Conservation (phyloP, 208 protist species). For the Herpetomonas samuelpessoai region DNA sequence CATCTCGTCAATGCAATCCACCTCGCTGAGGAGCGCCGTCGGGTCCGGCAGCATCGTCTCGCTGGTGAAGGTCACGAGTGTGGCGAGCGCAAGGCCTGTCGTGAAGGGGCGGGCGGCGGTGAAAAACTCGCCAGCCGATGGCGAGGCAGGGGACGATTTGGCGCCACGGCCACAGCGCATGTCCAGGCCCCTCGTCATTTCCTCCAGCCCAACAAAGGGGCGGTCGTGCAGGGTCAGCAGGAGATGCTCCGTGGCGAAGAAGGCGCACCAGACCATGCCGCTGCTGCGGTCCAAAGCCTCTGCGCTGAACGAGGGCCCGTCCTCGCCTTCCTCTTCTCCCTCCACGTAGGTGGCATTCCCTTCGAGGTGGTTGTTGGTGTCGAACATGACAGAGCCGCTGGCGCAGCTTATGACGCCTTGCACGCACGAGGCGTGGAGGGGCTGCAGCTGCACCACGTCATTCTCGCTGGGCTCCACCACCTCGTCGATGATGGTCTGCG, state of each 20-base stretch:
- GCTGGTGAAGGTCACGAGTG: constrained; percentile 55
- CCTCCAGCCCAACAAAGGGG: constrained; percentile 50
- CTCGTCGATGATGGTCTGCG: constrained; percentile 39
- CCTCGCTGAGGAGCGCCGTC: constrained; percentile 69
- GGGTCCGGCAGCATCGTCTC: constrained; percentile 71
- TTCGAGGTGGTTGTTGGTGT: background rate
- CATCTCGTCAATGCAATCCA: constrained; percentile 88
- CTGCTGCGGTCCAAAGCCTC: constrained; percentile 31
- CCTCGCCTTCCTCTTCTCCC: constrained; percentile 14
- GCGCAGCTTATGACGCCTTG: constrained; percentile 57
- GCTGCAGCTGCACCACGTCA: constrained; percentile 66
- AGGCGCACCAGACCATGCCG: constrained; percentile 48
- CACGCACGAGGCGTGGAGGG: constrained; percentile 36
- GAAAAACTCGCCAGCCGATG: background rate
- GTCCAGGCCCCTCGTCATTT: constrained; percentile 43
- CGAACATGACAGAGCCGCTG: constrained; percentile 12
- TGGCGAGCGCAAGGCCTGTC: constrained; percentile 30
- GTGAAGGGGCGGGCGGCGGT: background rate
- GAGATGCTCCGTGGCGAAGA: constrained; percentile 44
- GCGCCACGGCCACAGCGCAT: constrained; percentile 11
- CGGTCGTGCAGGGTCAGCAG: constrained; percentile 65
- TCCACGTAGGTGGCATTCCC: background rate
- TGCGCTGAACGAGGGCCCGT: constrained; percentile 17
- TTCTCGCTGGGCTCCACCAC: constrained; percentile 48
- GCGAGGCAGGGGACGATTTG: background rate